A percentile compares a stretch with the other conserved stretches of the same genome.
These are phyloP conservation scores for Herpetomonas muscarum DNA, from an alignment of 208 protist genomes.

Conservation along the genomic window DNA sequence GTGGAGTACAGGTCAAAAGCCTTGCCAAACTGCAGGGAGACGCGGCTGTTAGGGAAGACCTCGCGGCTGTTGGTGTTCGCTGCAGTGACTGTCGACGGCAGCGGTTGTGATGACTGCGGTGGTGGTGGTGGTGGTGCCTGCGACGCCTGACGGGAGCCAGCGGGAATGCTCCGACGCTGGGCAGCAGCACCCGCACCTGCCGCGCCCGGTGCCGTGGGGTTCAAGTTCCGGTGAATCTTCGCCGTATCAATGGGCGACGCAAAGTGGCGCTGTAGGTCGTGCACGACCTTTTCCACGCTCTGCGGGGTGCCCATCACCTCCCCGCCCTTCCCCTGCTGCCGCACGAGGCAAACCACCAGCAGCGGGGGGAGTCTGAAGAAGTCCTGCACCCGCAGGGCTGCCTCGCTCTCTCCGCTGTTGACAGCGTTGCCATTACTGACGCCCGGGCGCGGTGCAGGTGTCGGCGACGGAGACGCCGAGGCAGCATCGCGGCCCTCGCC, in stretches of 20 bases:
- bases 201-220: not conserved
- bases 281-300: conserved; percentile 50
- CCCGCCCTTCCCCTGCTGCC: conserved; percentile 43
- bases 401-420: conserved; percentile 2
- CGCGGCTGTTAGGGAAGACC: conserved; percentile 27
- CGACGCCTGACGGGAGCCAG: not conserved
- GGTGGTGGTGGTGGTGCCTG: not conserved
- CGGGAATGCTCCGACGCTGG: not conserved
- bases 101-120: not conserved
- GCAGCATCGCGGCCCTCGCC: too few species aligned
- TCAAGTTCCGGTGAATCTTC: not conserved
- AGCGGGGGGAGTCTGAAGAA: conserved; percentile 35
- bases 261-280: conserved; percentile 56
- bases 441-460: not conserved
- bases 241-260: conserved; percentile 10
- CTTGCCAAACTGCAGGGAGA: conserved; percentile 66
- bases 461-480: conserved; percentile 9
- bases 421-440: too few species aligned
- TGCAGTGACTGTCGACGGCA: not conserved
- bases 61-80: conserved; percentile 2
- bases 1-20: conserved; percentile 40
- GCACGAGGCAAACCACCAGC: conserved; percentile 61
- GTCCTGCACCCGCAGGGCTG: conserved; percentile 4
- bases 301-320: conserved; percentile 42
- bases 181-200: not conserved